Evolutionary conservation across 164 flowering plant genomes (phyloP).

Genomic region (Stephania yunnanensis): DNA sequence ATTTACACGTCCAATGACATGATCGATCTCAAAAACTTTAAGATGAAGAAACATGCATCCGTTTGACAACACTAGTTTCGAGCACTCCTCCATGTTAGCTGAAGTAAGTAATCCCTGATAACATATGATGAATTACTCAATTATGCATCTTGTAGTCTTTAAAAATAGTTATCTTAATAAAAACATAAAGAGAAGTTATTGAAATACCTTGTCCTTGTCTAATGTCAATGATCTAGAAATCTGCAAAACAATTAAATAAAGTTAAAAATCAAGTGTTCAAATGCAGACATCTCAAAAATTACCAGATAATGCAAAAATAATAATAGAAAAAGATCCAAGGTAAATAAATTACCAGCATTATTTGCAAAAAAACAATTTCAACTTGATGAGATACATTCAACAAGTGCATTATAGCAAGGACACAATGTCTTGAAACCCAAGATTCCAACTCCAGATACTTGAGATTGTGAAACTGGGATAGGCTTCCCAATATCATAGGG

Average conservation of each 20-base stretch:
- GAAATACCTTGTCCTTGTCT: not conserved
- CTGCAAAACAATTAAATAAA: not conserved
- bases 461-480: slow-evolving; percentile 1
- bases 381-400: slow-evolving; percentile 1
- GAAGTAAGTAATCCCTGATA: not conserved
- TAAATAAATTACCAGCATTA: not conserved
- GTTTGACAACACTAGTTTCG: not conserved
- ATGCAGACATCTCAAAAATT: not conserved
- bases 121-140: not conserved
- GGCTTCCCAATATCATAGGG: not conserved
- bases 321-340: too few relatives aligned
- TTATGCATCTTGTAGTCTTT: not conserved
- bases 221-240: not conserved
- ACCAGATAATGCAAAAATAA: too few relatives aligned
- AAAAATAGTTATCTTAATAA: not conserved
- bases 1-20: not conserved
- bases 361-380: slow-evolving; percentile 7
- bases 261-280: not conserved
- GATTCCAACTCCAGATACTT: slow-evolving; percentile 10
- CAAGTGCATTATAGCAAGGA: slow-evolving; percentile 1
- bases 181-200: not conserved
- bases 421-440: not conserved
- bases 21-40: slow-evolving; percentile 4
- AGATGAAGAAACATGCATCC: slow-evolving; percentile 6
- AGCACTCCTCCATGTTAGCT: not conserved